Conservation (phyloP, 2,329 filamentous ascomycete genomes). For the Paraconiothyrium brasiliense region DNA sequence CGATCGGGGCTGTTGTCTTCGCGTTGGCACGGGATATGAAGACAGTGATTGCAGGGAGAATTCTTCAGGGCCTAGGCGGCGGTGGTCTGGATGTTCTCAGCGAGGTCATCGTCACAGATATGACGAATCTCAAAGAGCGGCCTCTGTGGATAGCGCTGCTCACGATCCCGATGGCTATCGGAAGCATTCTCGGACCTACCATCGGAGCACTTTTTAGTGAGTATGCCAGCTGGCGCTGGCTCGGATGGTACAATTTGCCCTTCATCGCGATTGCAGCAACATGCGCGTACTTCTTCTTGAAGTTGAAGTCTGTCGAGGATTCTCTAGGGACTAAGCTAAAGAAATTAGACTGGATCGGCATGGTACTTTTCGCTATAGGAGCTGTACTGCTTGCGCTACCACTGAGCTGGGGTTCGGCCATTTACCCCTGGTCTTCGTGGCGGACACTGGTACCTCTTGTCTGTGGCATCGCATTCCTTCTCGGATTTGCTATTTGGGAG, state of each 20-base stretch:
- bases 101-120: slow-evolving; percentile 61
- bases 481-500: slow-evolving; percentile 62
- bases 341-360: slow-evolving; percentile 61
- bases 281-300: slow-evolving; percentile 56
- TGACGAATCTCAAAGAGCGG: slow-evolving; percentile 60
- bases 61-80: slow-evolving; percentile 62
- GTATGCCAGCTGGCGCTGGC: slow-evolving; percentile 58
- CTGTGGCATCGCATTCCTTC: slow-evolving; percentile 61
- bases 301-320: slow-evolving; percentile 59
- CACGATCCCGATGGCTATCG: slow-evolving; percentile 62
- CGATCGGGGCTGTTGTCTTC: slow-evolving; percentile 58
- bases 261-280: slow-evolving; percentile 55
- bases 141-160: slow-evolving; percentile 59
- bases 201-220: slow-evolving; percentile 58
- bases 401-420: slow-evolving; percentile 60
- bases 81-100: slow-evolving; percentile 61
- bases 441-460: slow-evolving; percentile 68
- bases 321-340: slow-evolving; percentile 49
- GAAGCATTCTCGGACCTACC: slow-evolving; percentile 59
- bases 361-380: slow-evolving; percentile 52
- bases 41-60: slow-evolving; percentile 61
- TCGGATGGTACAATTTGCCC: slow-evolving; percentile 52
- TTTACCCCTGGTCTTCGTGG: slow-evolving; percentile 64
- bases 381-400: slow-evolving; percentile 59
- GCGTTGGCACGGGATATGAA: slow-evolving; percentile 56